Percentiles rank a stretch among this genome's conserved stretches.
Conservation (phyloP, 169 alveolate species). For the Haemoproteus tartakovskyi region DNA sequence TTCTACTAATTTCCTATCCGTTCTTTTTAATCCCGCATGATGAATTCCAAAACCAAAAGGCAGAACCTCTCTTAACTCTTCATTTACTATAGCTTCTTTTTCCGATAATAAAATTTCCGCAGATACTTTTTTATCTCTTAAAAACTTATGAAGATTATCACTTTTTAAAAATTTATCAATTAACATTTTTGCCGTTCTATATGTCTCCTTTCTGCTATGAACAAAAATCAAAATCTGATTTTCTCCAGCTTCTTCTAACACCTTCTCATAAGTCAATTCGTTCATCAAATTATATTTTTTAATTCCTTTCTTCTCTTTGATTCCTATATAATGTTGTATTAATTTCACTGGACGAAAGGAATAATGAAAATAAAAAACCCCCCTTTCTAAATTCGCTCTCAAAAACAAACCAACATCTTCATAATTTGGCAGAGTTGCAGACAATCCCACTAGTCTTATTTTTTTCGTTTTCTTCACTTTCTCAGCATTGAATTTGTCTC, state of each 20-base stretch:
- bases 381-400: conserved; percentile 88
- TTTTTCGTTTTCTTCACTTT: conserved; percentile 5
- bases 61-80: conserved; percentile 92
- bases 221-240: conserved; percentile 95
- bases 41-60: conserved; percentile 99
- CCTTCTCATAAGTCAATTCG: conserved; percentile 93
- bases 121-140: conserved; percentile 88
- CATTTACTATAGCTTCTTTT: conserved; percentile 83
- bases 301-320: conserved; percentile 97
- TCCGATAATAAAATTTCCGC: conserved; percentile 89
- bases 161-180: conserved; percentile 88
- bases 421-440: conserved; percentile 99
- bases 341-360: conserved; percentile 98
- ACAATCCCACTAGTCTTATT: conserved; percentile 91
- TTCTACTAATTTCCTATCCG: conserved; percentile 97
- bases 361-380: conserved; percentile 94
- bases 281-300: conserved; percentile 93
- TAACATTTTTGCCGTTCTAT: conserved; percentile 91
- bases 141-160: conserved; percentile 84
- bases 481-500: not conserved
- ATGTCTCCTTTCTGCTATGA: conserved; percentile 99
- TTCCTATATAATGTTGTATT: conserved; percentile 94
- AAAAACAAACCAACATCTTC: conserved; percentile 97
- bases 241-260: conserved; percentile 80
- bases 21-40: conserved; percentile 98